Percentiles rank a stretch among this genome's conserved stretches.
phyloP scores from a whole-genome alignment of 306 rosid genomes.

The Quercus rubra region DNA sequence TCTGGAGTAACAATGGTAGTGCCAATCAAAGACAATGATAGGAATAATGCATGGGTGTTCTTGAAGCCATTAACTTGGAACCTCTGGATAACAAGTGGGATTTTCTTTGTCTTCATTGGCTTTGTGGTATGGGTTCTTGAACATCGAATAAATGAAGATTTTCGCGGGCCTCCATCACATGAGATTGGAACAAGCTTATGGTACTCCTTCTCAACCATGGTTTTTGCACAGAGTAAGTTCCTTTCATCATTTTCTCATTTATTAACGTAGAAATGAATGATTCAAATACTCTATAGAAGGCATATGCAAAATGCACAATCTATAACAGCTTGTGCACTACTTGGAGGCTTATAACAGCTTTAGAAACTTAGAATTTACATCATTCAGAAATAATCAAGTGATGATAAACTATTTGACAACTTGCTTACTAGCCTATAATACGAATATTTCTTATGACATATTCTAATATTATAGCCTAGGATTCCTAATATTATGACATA shows the following conservation, averaged over 20 bases:
- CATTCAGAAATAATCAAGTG: no score
- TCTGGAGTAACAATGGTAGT: constrained; percentile 31
- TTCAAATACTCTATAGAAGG: no score
- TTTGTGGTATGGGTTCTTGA: constrained; percentile 44
- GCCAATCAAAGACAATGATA: constrained; percentile 9
- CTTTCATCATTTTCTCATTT: background rate
- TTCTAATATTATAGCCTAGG: no score
- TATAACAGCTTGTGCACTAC: background rate
- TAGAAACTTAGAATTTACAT: background rate
- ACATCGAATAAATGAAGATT: constrained; percentile 36
- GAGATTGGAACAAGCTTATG: constrained; percentile 39
- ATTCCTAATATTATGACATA: no score
- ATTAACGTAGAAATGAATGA: background rate
- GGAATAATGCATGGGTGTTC: constrained; percentile 36
- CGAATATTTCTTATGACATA: no score
- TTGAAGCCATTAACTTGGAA: constrained; percentile 37
- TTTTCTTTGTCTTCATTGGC: constrained; percentile 34
- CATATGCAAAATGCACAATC: background rate
- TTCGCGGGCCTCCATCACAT: constrained; percentile 19
- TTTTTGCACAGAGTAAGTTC: constrained; percentile 30
- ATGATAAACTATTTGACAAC: no score
- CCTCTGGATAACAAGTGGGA: constrained; percentile 25
- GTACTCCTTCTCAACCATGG: constrained; percentile 47
- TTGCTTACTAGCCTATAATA: no score
- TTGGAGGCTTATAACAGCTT: no score